Evolutionary conservation across 2,329 filamentous ascomycete species (phyloP), one percentile per base, ranked within the genome.

Genomic region (Colletotrichum sp.): DNA sequence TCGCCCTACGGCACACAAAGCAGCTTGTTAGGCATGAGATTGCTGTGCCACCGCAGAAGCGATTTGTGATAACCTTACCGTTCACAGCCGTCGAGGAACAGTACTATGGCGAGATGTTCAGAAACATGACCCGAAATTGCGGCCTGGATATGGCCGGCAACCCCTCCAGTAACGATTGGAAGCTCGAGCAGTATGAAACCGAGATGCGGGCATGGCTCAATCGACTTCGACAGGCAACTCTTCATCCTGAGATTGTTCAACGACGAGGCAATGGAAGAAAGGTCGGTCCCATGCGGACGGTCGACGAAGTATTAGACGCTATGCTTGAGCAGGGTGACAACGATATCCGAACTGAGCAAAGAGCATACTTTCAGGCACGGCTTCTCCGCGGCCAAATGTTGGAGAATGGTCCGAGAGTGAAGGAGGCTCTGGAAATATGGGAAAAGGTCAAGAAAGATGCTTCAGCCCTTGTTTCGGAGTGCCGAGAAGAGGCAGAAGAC

Each of bases 81-180:
- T 98, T 99, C 81, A 97, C 94, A 0, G 92, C 95, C 0, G 91
- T 99, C 13, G 97, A 99, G 82, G 95, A 98, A 81, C 95, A 98
- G 81, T 93, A 98, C 81, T 99, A 99, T 81, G 89, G 90, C 57
- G 91, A 92, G 8, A 84, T 98, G 3, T 96, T 96, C 81, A 90
- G 92, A 64, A 88, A 95, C 77, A 95, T 98, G 91, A 92, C 92
- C 68, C 89, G 92, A 32, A 91, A 91, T 2, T 94, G 93, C 77
- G 92, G 91, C 2, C 83, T 99, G 8, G 89, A 92, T 79, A 80
- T 86, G 0, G 86, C 91, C 30, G 96, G 96, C 0, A 87, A 86
- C 4, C 95, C 95, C 0, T 76, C 91, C 1, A 78, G 80, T 5
- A 89, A 89, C 5, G 88, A 91, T 5, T 98, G 94, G 93, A 86